These are phyloP conservation scores for Hericium rajendrae DNA, from an alignment of 768 basidiomycete species.

Conservation along the genomic window DNA sequence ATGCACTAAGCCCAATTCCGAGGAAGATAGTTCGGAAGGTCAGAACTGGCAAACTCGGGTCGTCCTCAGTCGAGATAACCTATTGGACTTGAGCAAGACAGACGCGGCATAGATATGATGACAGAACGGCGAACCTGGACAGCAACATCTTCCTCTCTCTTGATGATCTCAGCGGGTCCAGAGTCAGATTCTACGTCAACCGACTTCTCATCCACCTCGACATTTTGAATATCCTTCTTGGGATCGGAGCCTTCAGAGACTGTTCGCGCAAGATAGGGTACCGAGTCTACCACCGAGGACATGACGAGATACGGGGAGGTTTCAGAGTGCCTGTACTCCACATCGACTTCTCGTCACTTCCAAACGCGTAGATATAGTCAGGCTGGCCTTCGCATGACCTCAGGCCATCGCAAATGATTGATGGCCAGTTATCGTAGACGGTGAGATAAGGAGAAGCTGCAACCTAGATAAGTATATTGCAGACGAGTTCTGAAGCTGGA, in stretches of 20 bases:
- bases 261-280: not conserved
- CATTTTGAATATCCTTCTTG: not conserved
- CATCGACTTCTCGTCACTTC: no score
- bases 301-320: no score
- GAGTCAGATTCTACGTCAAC: not conserved
- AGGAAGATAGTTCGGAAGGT: slow-evolving; percentile 42
- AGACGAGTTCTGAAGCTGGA: no score
- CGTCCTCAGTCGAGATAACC: slow-evolving; percentile 41
- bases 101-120: not conserved
- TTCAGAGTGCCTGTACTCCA: no score
- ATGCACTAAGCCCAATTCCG: slow-evolving; percentile 39
- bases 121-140: not conserved
- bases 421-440: no score
- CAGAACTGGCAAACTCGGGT: slow-evolving; percentile 36
- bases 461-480: no score
- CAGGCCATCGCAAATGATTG: no score
- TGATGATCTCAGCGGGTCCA: not conserved
- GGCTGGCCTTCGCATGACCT: no score
- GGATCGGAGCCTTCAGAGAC: not conserved
- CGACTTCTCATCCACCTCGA: not conserved
- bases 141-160: slow-evolving; percentile 2
- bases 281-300: no score
- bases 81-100: slow-evolving; percentile 7
- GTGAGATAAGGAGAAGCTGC: no score
- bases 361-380: no score